Percentiles rank a stretch among this genome's conserved stretches.
Conservation (phyloP, 2,329 filamentous ascomycete species). For the Apiospora sp. region DNA sequence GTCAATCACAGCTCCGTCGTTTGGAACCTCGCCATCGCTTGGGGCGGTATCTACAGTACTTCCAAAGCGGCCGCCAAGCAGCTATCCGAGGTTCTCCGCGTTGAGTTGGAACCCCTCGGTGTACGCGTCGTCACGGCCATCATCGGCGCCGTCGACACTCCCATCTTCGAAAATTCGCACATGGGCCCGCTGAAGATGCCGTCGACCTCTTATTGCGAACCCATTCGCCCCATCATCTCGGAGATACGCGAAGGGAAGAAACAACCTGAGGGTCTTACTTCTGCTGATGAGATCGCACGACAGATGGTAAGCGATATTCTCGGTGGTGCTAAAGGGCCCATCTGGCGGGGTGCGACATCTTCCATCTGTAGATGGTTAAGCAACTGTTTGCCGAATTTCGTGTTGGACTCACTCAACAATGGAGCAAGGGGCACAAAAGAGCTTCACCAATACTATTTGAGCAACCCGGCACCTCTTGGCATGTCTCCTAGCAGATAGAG, state of each 20-base stretch:
- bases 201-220: conserved; percentile 1
- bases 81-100: conserved; percentile 13
- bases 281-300: conserved; percentile 13
- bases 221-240: conserved; percentile 2
- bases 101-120: not conserved
- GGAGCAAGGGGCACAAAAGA: conserved; percentile 17
- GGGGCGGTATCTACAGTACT: conserved; percentile 31
- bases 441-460: not conserved
- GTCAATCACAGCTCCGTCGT: conserved; percentile 34
- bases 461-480: not conserved
- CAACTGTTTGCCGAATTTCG: conserved; percentile 16
- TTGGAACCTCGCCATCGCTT: conserved; percentile 28
- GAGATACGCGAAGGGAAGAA: conserved; percentile 22
- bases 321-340: conserved; percentile 19
- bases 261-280: not conserved
- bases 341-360: conserved; percentile 22
- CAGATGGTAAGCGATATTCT: conserved; percentile 26
- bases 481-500: not conserved
- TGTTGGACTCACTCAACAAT: conserved; percentile 20
- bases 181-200: conserved; percentile 15
- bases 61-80: conserved; percentile 28
- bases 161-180: not conserved
- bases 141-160: not conserved
- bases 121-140: not conserved
- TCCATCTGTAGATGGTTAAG: conserved; percentile 17